Percentiles rank a stretch among this genome's conserved stretches.
These are phyloP conservation scores for Phytophthora multivora DNA, from an alignment of 352 stramenopile genomes.

Conservation along the genomic window DNA sequence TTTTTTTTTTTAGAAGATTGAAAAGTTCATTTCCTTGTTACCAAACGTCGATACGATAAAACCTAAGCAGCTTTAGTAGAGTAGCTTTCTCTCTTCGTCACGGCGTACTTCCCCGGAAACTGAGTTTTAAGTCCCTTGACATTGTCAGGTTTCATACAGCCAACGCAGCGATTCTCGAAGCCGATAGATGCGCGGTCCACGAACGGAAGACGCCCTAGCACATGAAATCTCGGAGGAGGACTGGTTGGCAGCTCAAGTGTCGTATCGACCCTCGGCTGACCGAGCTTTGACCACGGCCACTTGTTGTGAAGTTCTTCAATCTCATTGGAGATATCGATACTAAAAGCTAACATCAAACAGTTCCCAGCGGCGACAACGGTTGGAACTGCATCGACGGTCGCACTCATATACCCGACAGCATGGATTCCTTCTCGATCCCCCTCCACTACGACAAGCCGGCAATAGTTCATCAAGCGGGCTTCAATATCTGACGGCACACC, in stretches of 20 bases:
- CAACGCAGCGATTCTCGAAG: background rate
- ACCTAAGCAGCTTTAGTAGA: background rate
- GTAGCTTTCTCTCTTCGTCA: background rate
- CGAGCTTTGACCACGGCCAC: background rate
- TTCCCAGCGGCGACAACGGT: background rate
- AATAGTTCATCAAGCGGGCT: background rate
- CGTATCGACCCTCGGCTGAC: background rate
- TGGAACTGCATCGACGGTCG: background rate
- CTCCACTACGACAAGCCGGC: background rate
- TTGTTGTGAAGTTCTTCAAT: background rate
- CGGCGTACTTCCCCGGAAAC: background rate
- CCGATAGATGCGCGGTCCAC: background rate
- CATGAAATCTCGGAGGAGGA: background rate
- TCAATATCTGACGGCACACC: background rate
- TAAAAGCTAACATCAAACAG: background rate
- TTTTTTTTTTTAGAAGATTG: no score
- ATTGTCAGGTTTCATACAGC: background rate
- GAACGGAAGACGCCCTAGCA: background rate
- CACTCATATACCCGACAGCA: background rate
- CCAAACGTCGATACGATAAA: no score
- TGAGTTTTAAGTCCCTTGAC: background rate
- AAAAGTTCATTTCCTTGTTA: no score
- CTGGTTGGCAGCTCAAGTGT: background rate
- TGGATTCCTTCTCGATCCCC: background rate
- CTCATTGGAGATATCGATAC: background rate